Evolutionary conservation across 352 stramenopile genomes (phyloP).

Genomic region (Peronospora tabacina): DNA sequence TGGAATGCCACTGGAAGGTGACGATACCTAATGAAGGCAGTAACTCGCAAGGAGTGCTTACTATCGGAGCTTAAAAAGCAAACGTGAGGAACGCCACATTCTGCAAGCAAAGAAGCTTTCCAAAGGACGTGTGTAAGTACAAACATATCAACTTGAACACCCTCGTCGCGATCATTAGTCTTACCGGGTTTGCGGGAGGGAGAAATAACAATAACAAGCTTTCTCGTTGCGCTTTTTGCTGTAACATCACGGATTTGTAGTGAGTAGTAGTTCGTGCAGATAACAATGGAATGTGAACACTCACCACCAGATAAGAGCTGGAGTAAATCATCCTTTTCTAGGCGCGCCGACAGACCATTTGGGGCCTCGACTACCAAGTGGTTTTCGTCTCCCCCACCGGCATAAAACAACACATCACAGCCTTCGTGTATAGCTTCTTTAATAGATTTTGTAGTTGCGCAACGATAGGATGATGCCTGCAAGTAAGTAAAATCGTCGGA

Average conservation of each 20-base stretch:
- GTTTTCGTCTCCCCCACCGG: slow-evolving; percentile 29
- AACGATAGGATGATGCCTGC: slow-evolving; percentile 32
- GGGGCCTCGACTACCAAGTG: slow-evolving; percentile 30
- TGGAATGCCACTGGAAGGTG: background rate
- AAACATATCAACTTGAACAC: background rate
- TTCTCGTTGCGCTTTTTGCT: slow-evolving; percentile 15
- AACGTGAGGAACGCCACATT: slow-evolving; percentile 38
- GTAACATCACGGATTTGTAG: background rate
- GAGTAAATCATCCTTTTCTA: slow-evolving; percentile 27
- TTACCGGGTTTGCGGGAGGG: slow-evolving; percentile 27
- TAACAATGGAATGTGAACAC: background rate
- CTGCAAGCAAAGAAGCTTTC: slow-evolving; percentile 43
- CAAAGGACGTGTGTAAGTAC: background rate
- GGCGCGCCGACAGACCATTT: slow-evolving; percentile 26
- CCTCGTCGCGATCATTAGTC: background rate
- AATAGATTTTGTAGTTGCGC: slow-evolving; percentile 28
- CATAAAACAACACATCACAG: slow-evolving; percentile 38
- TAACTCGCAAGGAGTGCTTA: slow-evolving; percentile 30
- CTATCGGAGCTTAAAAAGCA: slow-evolving; percentile 47
- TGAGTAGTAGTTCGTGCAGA: slow-evolving; percentile 1
- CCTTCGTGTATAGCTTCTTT: slow-evolving; percentile 23
- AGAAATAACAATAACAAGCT: slow-evolving; percentile 36
- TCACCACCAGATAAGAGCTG: slow-evolving; percentile 30
- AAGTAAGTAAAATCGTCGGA: background rate
- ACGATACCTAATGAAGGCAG: slow-evolving; percentile 43